Evolutionary conservation across 257 asterid species (phyloP), one percentile per base, ranked within the genome.

Genomic region (Eustoma russellianum): DNA sequence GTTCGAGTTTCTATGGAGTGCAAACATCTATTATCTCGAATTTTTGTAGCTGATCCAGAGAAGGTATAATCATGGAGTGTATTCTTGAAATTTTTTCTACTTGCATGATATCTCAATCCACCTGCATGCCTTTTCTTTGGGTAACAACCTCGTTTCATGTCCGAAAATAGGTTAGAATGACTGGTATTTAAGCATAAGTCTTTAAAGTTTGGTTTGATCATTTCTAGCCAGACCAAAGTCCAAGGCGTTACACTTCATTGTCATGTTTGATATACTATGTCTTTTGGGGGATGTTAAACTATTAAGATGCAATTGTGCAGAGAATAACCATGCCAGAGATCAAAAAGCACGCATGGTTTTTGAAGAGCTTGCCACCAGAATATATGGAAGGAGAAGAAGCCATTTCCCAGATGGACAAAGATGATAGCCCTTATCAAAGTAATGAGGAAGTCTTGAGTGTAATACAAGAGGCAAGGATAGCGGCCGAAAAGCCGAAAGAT

Each of bases 251-350:
- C 6, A 2, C 50, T 38, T 46, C 3, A 8, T 17, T 5, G 33
- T 52, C 5, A 38, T 38, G 43, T 33, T 57, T 24, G 30, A 24
- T 24, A 24, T 2, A 24, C 3, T 24, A 1, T 24, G 30, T 2
- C 1, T 24, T 19, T 24, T 24, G 30, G 30, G n/a, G 17, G 13
- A 50, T 35, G 12, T 34, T 7, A 43, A 13, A 2, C 12, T 38
- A 38, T 9, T n/a, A 6, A 14, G 15, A 38, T 51, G 43, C 16
- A 47, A 11, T 4, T 56, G 1, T 65, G 57, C 86, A 90, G 97
- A 86, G 97, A 52, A 86, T 86, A 68, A 76, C 81, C 0, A 86
- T 90, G 14, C 64, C 79, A 17, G 97, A 86, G 45, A 90, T 90
- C 11, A 83, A 76, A 53, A 90, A 71, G 54, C 94, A 90, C 41